phyloP scores from a whole-genome alignment of 495 filamentous ascomycete species.

The Hyaloscypha finlandica region DNA sequence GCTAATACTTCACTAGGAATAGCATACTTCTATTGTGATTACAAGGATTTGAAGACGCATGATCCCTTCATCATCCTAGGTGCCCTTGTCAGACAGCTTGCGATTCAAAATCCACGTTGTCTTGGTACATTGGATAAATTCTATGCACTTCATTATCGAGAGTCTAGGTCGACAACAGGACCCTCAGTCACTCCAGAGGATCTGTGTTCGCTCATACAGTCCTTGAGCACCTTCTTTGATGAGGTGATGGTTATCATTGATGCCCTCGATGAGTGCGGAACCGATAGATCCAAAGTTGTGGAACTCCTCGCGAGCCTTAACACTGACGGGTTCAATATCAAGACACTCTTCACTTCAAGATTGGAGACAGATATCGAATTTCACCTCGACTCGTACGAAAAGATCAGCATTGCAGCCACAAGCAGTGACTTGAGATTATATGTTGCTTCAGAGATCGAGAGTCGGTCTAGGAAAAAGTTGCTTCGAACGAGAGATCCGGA shows the following conservation, averaged over 20 bases:
- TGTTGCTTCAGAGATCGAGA: conserved; percentile 9
- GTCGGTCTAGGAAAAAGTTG: conserved; percentile 5
- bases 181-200: conserved; percentile 1
- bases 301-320: conserved; percentile 6
- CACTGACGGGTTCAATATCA: not conserved
- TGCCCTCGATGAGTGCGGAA: conserved; percentile 2
- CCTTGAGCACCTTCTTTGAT: not conserved
- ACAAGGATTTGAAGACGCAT: conserved; percentile 9
- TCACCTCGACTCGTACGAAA: not conserved
- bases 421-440: conserved; percentile 9
- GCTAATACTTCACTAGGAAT: not conserved
- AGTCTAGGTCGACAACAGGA: not conserved
- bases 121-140: not conserved
- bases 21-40: conserved; percentile 17
- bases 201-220: not conserved
- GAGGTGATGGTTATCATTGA: conserved; percentile 5
- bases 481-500: conserved; percentile 1
- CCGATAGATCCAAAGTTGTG: conserved; percentile 1
- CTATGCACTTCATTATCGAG: not conserved
- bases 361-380: conserved; percentile 3
- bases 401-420: conserved; percentile 5
- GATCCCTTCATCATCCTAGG: conserved; percentile 1
- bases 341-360: conserved; percentile 5
- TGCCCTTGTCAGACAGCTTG: conserved; percentile 3
- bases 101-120: not conserved